Base-by-base conservation (phyloP, 208 protist genomes). In the Trypanosoma cruzi region DNA sequence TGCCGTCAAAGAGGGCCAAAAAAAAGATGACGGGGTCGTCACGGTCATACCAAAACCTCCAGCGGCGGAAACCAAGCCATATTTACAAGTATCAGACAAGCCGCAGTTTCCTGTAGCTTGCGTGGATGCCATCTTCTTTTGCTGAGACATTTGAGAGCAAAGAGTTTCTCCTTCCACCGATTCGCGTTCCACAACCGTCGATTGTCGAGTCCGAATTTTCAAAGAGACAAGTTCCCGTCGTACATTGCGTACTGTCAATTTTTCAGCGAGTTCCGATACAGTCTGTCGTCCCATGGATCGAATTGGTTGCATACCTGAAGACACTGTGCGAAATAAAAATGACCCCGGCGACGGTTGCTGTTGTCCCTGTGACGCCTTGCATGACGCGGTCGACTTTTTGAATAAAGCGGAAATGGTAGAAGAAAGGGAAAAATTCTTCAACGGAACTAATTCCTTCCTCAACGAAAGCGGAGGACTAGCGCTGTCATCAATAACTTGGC, bases 161-260 rank as follows among this genome's bases (percentile, higher is more conserved):
- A 46, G n/a, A n/a, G n/a, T n/a, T n/a, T n/a, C n/a, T n/a, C n/a
- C n/a, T n/a, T n/a, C n/a, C n/a, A n/a, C n/a, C n/a, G n/a, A n/a
- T n/a, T n/a, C n/a, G n/a, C n/a, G n/a, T n/a, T n/a, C n/a, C n/a
- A n/a, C n/a, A n/a, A n/a, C 14, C 28, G 37, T 40, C 22, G n/a
- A 13, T n/a, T 26, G n/a, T 24, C 29, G 46, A 10, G 22, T 24
- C 7, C 31, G 53, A 40, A 75, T 63, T 42, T 75, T 65, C 37
- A 75, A 32, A 16, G 59, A 37, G 5, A 75, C 46, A 13, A 75
- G 62, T 31, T 75, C 70, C 11, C 62, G 50, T 42, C 70, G 60
- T 13, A 75, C 70, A 36, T n/a, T 22, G 13, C 70, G 70, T 26
- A 75, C 52, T 11, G 53, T 58, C 40, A 75, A 40, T 4, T 48